These are phyloP conservation scores for Colletotrichum ledebouriae DNA, from an alignment of 2,329 filamentous ascomycete species.

Conservation along the genomic window DNA sequence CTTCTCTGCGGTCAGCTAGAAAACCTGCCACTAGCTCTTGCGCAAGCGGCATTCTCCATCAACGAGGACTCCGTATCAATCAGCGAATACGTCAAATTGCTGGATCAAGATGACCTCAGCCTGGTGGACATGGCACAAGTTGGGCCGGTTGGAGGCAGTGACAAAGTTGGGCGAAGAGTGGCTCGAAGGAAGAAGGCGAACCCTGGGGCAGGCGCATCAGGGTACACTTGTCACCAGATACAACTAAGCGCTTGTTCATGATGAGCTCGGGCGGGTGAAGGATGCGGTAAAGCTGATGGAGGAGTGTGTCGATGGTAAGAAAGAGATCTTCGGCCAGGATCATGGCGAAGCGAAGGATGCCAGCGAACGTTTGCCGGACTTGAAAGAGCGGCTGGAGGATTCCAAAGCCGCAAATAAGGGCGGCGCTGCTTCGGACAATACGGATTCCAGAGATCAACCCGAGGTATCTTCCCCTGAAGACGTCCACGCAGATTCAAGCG, in stretches of 20 bases:
- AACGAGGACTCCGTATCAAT: constrained; percentile 47
- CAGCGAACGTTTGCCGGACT: not conserved
- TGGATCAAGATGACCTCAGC: constrained; percentile 44
- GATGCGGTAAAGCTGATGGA: not conserved
- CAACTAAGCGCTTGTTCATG: not conserved
- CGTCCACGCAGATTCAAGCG: too few species aligned
- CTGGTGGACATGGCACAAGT: constrained; percentile 28
- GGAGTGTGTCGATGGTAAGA: not conserved
- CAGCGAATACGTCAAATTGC: constrained; percentile 47
- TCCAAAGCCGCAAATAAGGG: too few species aligned
- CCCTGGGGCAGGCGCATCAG: not conserved
- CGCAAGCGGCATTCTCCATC: constrained; percentile 9
- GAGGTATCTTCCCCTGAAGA: too few species aligned
- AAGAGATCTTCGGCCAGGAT: not conserved
- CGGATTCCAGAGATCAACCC: too few species aligned
- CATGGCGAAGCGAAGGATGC: not conserved
- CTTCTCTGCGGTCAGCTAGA: constrained; percentile 41
- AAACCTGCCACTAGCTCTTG: not conserved
- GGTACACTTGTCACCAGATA: not conserved
- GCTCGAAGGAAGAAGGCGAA: not conserved
- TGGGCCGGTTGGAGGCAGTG: not conserved
- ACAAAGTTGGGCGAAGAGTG: not conserved
- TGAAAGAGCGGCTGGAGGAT: too few species aligned
- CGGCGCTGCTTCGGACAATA: too few species aligned
- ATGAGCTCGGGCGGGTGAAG: too few species aligned